Evolutionary conservation across 2,329 filamentous ascomycete genomes (phyloP).

Genomic region (Pseudogymnoascus sp.): DNA sequence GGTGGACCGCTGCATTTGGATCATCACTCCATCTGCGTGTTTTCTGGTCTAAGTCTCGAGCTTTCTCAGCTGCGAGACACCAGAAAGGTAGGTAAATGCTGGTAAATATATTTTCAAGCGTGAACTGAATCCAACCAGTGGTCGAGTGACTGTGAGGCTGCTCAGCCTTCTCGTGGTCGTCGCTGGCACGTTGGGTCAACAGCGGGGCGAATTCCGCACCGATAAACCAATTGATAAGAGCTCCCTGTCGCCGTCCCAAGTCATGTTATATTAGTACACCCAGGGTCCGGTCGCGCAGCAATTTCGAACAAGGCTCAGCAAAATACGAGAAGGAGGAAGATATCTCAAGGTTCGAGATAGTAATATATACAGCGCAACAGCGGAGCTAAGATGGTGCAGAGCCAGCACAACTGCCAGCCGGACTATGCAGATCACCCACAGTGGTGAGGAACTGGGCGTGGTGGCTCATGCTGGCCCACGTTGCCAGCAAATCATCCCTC

Average conservation of each 20-base stretch:
- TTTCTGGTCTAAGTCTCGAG: slow-evolving; percentile 12
- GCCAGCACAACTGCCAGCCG: slow-evolving; percentile 8
- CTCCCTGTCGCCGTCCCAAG: slow-evolving; percentile 4
- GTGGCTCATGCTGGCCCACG: slow-evolving; percentile 8
- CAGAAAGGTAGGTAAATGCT: slow-evolving; percentile 1
- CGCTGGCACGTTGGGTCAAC: slow-evolving; percentile 7
- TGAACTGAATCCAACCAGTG: background rate
- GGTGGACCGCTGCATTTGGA: slow-evolving; percentile 30
- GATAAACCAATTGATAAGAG: slow-evolving; percentile 11
- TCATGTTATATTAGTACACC: slow-evolving; percentile 5
- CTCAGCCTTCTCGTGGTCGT: slow-evolving; percentile 8
- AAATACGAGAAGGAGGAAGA: slow-evolving; percentile 5
- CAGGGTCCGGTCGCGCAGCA: slow-evolving; percentile 2
- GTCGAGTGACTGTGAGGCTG: slow-evolving; percentile 9
- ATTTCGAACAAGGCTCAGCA: slow-evolving; percentile 8
- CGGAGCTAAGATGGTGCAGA: slow-evolving; percentile 6
- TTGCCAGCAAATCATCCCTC: slow-evolving; percentile 10
- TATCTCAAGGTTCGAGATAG: background rate
- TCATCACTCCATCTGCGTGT: slow-evolving; percentile 29
- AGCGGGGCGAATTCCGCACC: slow-evolving; percentile 11
- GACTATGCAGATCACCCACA: slow-evolving; percentile 6
- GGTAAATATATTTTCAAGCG: background rate
- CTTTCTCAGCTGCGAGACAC: slow-evolving; percentile 15
- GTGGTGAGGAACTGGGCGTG: slow-evolving; percentile 7
- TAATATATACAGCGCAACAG: slow-evolving; percentile 6